Conservation (phyloP, 2,329 filamentous ascomycete species). For the Aspergillus pseudonomiae region DNA sequence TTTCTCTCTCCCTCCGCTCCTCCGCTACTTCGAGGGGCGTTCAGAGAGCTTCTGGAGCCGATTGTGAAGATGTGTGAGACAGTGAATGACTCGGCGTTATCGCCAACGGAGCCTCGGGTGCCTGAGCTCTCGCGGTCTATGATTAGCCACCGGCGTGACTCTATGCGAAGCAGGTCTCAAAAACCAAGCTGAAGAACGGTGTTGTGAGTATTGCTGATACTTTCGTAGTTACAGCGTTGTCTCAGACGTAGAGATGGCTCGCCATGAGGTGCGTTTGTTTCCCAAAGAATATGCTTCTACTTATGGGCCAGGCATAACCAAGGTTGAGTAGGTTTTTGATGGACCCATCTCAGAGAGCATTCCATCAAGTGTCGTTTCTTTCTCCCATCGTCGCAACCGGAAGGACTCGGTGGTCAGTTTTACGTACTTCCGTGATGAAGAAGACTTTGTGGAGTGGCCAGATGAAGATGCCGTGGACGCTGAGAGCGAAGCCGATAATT, state of each 20-base stretch:
- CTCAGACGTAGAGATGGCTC: slow-evolving; percentile 97
- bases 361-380: slow-evolving; percentile 91
- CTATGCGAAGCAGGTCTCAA: slow-evolving; percentile 44
- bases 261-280: slow-evolving; percentile 72
- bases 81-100: slow-evolving; percentile 35
- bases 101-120: slow-evolving; percentile 26
- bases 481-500: slow-evolving; percentile 48
- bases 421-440: slow-evolving; percentile 77
- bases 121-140: slow-evolving; percentile 26
- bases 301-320: slow-evolving; percentile 11
- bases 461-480: slow-evolving; percentile 53
- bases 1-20: neutral
- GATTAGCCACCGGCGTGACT: slow-evolving; percentile 36
- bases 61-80: slow-evolving; percentile 9
- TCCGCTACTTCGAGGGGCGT: neutral
- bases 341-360: slow-evolving; percentile 94
- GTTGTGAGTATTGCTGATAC: slow-evolving; percentile 22
- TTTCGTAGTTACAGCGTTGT: slow-evolving; percentile 69
- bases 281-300: neutral
- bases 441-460: slow-evolving; percentile 58
- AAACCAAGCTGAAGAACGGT: slow-evolving; percentile 2
- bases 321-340: slow-evolving; percentile 67
- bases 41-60: neutral
- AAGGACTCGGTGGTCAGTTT: slow-evolving; percentile 88
- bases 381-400: slow-evolving; percentile 78